phyloP scores from a whole-genome alignment of 2,329 filamentous ascomycete genomes.

The Amesomyces nigricolor region DNA sequence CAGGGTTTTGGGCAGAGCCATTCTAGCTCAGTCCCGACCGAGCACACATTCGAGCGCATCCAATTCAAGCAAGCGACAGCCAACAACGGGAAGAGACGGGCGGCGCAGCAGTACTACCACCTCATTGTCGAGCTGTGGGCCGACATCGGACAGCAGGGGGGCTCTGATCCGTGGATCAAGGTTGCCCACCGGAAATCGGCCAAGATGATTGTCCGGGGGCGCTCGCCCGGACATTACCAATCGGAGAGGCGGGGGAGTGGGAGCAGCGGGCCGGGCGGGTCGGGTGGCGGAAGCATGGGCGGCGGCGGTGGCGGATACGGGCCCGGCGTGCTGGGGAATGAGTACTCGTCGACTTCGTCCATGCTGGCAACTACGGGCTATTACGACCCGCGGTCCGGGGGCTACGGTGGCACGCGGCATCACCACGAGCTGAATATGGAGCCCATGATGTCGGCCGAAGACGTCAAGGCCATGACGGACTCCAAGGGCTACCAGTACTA shows the following conservation, averaged over 20 bases:
- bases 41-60: constrained; percentile 75
- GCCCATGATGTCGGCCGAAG: constrained; percentile 46
- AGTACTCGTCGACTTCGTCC: constrained; percentile 31
- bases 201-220: constrained; percentile 80
- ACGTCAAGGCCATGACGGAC: constrained; percentile 45
- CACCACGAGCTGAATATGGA: constrained; percentile 48
- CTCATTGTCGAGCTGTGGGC: constrained; percentile 80
- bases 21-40: constrained; percentile 40
- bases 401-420: constrained; percentile 40
- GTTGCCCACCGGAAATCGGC: constrained; percentile 68
- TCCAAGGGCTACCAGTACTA: constrained; percentile 53
- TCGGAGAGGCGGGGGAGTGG: constrained; percentile 63
- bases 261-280: constrained; percentile 62
- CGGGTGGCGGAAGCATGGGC: constrained; percentile 55
- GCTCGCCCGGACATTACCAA: constrained; percentile 76
- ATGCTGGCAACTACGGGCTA: constrained; percentile 37
- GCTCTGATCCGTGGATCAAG: constrained; percentile 57
- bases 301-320: constrained; percentile 33
- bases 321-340: constrained; percentile 31
- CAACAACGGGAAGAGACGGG: constrained; percentile 86
- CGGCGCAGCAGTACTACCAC: constrained; percentile 88
- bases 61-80: constrained; percentile 93
- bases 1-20: constrained; percentile 37
- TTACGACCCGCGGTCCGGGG: constrained; percentile 38
- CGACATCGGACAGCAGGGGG: constrained; percentile 49